Conservation (phyloP, 2,329 filamentous ascomycete genomes). For the Diaporthe aspalathi region DNA sequence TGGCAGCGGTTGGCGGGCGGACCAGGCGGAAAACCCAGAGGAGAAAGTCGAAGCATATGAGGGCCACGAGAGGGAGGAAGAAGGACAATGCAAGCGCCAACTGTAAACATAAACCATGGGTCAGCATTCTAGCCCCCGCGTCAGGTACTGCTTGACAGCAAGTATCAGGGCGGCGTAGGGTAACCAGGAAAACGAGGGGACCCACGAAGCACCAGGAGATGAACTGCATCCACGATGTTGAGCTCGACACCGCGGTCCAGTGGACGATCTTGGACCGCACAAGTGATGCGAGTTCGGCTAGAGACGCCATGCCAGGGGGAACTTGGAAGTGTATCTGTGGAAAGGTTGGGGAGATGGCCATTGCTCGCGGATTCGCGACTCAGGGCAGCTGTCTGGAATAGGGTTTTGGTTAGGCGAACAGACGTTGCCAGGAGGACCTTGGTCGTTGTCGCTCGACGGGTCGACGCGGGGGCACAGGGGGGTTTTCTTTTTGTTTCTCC, state of each 20-base stretch:
- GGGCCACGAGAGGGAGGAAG: slow-evolving; percentile 57
- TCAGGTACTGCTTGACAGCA: neutral
- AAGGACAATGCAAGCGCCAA: slow-evolving; percentile 59
- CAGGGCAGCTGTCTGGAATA: neutral
- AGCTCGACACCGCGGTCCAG: slow-evolving; percentile 40
- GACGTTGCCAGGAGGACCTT: neutral
- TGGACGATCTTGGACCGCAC: slow-evolving; percentile 40
- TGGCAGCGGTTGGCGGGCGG: slow-evolving; percentile 40
- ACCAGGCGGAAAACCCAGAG: slow-evolving; percentile 65
- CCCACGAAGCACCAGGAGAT: slow-evolving; percentile 47
- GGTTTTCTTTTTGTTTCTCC: neutral
- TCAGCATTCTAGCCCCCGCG: neutral
- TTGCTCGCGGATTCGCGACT: neutral
- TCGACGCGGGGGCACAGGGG: neutral
- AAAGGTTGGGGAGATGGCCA: neutral
- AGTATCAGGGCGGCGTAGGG: neutral
- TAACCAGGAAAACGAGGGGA: neutral
- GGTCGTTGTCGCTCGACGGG: neutral
- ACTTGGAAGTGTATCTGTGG: slow-evolving; percentile 26
- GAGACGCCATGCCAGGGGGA: slow-evolving; percentile 32
- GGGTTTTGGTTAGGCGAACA: slow-evolving; percentile 14
- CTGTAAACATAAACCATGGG: slow-evolving; percentile 44
- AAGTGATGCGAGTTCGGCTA: slow-evolving; percentile 34
- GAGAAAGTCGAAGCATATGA: slow-evolving; percentile 62
- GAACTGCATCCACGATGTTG: slow-evolving; percentile 42